phyloP scores from a whole-genome alignment of 164 flowering plant species.

The Annona squamosa region DNA sequence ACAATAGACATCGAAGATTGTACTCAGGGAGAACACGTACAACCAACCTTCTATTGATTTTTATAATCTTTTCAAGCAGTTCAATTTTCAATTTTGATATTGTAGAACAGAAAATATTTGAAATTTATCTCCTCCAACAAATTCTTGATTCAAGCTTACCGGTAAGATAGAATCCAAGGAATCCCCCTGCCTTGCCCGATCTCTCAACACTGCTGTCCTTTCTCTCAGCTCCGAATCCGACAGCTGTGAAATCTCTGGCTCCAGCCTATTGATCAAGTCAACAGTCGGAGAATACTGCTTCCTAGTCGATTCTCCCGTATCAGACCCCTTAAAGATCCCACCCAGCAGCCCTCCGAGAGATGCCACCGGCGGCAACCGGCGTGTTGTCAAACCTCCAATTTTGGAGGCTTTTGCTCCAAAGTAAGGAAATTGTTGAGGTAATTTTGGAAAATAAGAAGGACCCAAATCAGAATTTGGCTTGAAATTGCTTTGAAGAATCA shows the following conservation, averaged over 20 bases:
- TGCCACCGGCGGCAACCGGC: conserved; percentile 18
- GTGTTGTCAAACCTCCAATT: conserved; percentile 8
- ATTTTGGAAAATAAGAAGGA: conserved; percentile 11
- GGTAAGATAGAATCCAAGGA: conserved; percentile 81
- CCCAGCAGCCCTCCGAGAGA: conserved; percentile 62
- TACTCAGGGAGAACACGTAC: too few relatives aligned
- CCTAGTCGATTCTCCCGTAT: conserved; percentile 76
- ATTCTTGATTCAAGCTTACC: conserved; percentile 31
- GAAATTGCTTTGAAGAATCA: conserved; percentile 9
- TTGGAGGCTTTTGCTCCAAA: conserved; percentile 13
- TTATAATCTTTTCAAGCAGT: not conserved
- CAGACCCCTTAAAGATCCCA: conserved; percentile 72
- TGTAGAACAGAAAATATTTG: not conserved
- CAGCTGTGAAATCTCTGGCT: conserved; percentile 43
- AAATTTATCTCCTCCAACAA: not conserved
- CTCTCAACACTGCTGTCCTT: conserved; percentile 44
- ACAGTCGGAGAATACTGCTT: conserved; percentile 57
- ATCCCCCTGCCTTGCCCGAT: conserved; percentile 59
- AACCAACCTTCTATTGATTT: not conserved
- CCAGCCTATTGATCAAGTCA: conserved; percentile 46
- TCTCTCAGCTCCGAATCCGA: conserved; percentile 70
- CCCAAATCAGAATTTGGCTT: conserved; percentile 12
- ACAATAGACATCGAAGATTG: too few relatives aligned
- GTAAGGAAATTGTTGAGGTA: conserved; percentile 4
- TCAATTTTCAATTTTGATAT: not conserved